These are phyloP conservation scores for Metschnikowia lochheadii DNA, from an alignment of 805 yeast genomes.

Conservation along the genomic window DNA sequence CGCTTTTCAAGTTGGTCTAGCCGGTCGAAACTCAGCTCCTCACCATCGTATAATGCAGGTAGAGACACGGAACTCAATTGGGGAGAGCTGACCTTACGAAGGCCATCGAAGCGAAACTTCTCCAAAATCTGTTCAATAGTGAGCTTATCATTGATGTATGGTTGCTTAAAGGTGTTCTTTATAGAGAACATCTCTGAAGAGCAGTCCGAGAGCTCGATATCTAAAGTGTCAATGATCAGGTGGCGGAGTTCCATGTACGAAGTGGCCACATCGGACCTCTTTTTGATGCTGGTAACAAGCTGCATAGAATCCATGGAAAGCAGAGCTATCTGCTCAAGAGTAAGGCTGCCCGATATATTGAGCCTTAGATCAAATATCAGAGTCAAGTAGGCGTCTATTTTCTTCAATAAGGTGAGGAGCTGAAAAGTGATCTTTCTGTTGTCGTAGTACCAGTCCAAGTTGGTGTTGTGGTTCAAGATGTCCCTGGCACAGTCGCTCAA, in stretches of 20 bases:
- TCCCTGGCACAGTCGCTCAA: background rate
- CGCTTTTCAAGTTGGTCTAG: background rate
- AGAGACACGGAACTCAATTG: background rate
- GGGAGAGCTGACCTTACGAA: background rate
- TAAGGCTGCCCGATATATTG: background rate
- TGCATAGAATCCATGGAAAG: constrained; percentile 8
- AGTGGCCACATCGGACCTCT: constrained; percentile 7
- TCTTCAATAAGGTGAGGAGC: constrained; percentile 1
- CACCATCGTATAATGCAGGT: background rate
- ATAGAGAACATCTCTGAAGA: background rate
- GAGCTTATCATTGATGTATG: background rate
- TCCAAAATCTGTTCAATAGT: constrained; percentile 7
- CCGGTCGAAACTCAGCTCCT: background rate
- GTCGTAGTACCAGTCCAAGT: constrained; percentile 3
- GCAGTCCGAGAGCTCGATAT: constrained; percentile 6
- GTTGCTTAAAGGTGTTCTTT: background rate
- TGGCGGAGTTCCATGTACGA: constrained; percentile 9
- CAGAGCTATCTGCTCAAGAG: constrained; percentile 1
- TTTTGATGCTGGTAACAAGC: constrained; percentile 1
- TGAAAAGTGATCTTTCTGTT: constrained; percentile 1
- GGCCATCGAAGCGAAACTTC: constrained; percentile 3
- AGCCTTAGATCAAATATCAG: background rate
- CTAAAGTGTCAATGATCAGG: constrained; percentile 5
- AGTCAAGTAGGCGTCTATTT: constrained; percentile 1
- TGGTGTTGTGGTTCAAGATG: background rate